Evolutionary conservation across 768 basidiomycete genomes (phyloP), one percentile per base, ranked within the genome.

Genomic region (Trametes meyenii): DNA sequence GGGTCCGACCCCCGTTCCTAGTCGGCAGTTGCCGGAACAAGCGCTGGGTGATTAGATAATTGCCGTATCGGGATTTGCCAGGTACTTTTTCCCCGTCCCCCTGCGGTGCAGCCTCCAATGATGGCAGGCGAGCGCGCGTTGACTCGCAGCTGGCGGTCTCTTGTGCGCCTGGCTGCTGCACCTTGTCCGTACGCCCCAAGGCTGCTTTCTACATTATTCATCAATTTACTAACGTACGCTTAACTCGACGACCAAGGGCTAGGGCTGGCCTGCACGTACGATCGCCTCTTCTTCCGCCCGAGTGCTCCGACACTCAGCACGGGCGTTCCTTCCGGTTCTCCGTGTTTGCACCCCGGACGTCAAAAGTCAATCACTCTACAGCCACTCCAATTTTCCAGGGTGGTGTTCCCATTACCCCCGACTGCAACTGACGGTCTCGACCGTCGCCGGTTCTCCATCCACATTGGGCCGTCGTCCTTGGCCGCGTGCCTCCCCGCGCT

Each of bases 291-390:
- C 39, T 29, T 50, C 57, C 49, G 40, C 46, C 36, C 57, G 40
- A 24, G 19, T 50, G 33, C 40, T 14, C 49, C 56, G 56, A 36
- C 49, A 35, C 54, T 29, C 43, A 45, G 29, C 29, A 12, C 12
- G 24, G 26, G 57, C 26, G 24, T 51, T 58, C 57, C 49, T 35
- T 17, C n/a, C 40, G 7, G 12, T 50, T 58, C 55, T 39, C 56
- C 55, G 33, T 56, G 21, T 43, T 49, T 49, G 43, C 50, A 50
- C 57, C 62, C 56, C 46, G 50, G 62, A 63, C 62, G 51, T 62
- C 56, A 58, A 63, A 60, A 63, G 36, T 51, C 45, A 58, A 63
- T 58, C 51, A 56, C 33, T 26, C 7, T 11, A 17, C 39, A 35
- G 50, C 26, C 46, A 17, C 51, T 35, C 50, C 51, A 58, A 53